Conservation (phyloP, 78 protist species). For the Mastigamoeba balamuthi region DNA sequence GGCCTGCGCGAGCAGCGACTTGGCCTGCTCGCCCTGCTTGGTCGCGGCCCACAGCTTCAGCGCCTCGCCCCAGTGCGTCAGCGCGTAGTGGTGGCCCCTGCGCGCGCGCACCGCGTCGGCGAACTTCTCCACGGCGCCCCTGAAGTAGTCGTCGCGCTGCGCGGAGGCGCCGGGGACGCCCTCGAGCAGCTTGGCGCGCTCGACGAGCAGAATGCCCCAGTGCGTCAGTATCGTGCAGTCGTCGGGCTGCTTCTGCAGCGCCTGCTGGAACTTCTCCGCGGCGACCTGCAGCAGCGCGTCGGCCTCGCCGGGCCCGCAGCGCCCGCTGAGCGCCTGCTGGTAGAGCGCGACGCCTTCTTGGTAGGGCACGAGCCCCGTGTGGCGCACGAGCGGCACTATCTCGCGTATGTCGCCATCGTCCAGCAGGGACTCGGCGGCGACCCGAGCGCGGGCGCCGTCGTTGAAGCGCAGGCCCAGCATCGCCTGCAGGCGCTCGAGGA, state of each 20-base stretch:
- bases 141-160: neutral
- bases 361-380: slow-evolving; percentile 32
- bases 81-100: slow-evolving; percentile 27
- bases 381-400: slow-evolving; percentile 20
- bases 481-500: neutral
- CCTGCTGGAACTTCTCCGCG: slow-evolving; percentile 26
- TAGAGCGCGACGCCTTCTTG: slow-evolving; percentile 40
- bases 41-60: slow-evolving; percentile 18
- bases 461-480: too few relatives aligned
- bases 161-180: neutral
- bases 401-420: slow-evolving; percentile 2
- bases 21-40: neutral
- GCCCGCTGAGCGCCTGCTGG: slow-evolving; percentile 23
- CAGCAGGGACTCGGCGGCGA: too few relatives aligned
- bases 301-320: neutral
- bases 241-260: slow-evolving; percentile 37
- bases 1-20: neutral
- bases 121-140: slow-evolving; percentile 19
- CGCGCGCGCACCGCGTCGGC: slow-evolving; percentile 9
- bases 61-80: slow-evolving; percentile 28
- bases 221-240: slow-evolving; percentile 35
- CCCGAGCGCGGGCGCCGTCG: too few relatives aligned
- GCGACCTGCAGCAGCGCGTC: slow-evolving; percentile 10
- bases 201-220: slow-evolving; percentile 27
- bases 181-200: slow-evolving; percentile 6